Evolutionary conservation across 768 basidiomycete species (phyloP).

Genomic region (Termitomyces bulborhizus): DNA sequence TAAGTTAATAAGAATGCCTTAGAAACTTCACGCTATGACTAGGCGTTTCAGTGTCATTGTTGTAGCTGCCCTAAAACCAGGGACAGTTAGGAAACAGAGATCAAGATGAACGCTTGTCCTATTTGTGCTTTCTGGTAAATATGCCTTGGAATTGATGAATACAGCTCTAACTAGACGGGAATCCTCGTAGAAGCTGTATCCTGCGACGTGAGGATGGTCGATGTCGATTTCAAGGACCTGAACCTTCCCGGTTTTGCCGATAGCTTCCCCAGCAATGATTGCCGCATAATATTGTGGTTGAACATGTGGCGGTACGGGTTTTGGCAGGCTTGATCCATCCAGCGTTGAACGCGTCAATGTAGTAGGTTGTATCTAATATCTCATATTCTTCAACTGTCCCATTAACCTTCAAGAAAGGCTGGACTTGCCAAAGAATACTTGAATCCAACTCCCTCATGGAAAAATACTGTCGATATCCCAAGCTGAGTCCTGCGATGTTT

Average conservation of each 20-base stretch:
- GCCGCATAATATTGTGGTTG: constrained; percentile 65
- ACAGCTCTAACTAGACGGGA: constrained; percentile 38
- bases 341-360: constrained; percentile 51
- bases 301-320: constrained; percentile 50
- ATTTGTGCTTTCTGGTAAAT: constrained; percentile 25
- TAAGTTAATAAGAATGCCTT: background rate
- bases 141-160: constrained; percentile 56
- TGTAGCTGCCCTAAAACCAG: constrained; percentile 10
- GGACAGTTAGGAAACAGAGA: constrained; percentile 27
- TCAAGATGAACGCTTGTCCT: constrained; percentile 38
- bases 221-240: constrained; percentile 42
- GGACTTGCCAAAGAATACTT: constrained; percentile 59
- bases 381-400: background rate
- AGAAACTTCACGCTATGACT: constrained; percentile 32
- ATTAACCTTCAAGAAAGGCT: background rate
- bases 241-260: constrained; percentile 38
- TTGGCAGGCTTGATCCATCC: constrained; percentile 44
- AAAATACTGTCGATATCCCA: constrained; percentile 49
- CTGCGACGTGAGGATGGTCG: constrained; percentile 41
- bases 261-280: constrained; percentile 52
- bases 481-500: constrained; percentile 18
- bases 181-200: constrained; percentile 57
- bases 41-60: constrained; percentile 43
- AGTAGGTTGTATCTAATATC: constrained; percentile 53
- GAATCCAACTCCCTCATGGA: constrained; percentile 65